These are phyloP conservation scores for Colletotrichum tofieldiae DNA, from an alignment of 2,329 filamentous ascomycete genomes.

Conservation along the genomic window DNA sequence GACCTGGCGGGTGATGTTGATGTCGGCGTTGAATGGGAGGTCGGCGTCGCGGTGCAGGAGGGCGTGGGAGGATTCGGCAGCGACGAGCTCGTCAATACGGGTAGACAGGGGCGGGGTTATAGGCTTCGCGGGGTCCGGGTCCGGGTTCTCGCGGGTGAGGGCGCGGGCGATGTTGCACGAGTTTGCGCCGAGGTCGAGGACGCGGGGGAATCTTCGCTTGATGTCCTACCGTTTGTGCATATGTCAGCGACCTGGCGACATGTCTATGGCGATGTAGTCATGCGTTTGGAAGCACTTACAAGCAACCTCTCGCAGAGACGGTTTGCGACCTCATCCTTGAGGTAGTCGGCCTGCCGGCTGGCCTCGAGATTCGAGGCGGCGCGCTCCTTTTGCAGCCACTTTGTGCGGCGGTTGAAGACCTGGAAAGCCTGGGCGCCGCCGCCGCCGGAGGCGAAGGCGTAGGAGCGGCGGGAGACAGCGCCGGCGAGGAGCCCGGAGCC, in stretches of 20 bases:
- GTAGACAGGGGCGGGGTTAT: constrained; percentile 77
- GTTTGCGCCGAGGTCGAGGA: constrained; percentile 95
- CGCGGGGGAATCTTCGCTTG: constrained; percentile 86
- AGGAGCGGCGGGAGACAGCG: constrained; percentile 64
- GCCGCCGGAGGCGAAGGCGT: constrained; percentile 85
- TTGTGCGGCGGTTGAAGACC: constrained; percentile 90
- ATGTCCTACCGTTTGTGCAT: constrained; percentile 78
- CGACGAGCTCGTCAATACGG: constrained; percentile 82
- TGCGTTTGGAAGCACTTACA: constrained; percentile 59
- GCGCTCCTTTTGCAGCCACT: constrained; percentile 93
- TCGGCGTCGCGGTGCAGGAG: constrained; percentile 86
- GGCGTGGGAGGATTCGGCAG: constrained; percentile 84
- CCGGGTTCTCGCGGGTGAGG: constrained; percentile 79
- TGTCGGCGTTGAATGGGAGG: constrained; percentile 80
- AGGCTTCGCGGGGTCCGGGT: constrained; percentile 70
- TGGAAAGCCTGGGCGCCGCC: constrained; percentile 85
- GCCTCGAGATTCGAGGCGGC: constrained; percentile 79
- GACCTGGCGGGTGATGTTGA: constrained; percentile 82
- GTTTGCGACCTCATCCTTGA: constrained; percentile 91
- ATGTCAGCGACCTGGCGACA: not conserved
- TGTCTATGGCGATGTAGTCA: not conserved
- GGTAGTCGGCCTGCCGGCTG: constrained; percentile 89
- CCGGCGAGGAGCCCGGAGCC: constrained; percentile 18
- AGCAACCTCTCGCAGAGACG: constrained; percentile 89
- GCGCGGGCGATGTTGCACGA: constrained; percentile 94